phyloP scores from a whole-genome alignment of 1,284 basidiomycete species.

The Fomitiporia mediterranea region DNA sequence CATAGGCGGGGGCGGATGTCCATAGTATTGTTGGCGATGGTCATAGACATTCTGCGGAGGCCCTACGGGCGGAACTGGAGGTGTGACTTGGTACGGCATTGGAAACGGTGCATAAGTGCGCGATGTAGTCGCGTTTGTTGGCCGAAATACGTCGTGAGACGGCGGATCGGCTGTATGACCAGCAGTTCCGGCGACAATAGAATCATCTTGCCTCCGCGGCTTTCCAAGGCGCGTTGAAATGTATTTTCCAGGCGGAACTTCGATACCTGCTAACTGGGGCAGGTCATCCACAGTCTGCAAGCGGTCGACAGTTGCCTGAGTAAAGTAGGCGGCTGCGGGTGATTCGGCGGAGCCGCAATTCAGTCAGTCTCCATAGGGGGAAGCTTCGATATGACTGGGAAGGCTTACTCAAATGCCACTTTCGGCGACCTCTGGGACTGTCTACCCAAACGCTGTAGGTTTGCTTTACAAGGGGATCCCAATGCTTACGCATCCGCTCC shows the following conservation, averaged over 20 bases:
- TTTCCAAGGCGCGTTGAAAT: constrained; percentile 21
- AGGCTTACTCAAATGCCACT: constrained; percentile 40
- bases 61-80: not conserved
- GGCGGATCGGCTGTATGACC: constrained; percentile 7
- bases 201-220: constrained; percentile 28
- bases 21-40: constrained; percentile 9
- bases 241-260: constrained; percentile 20
- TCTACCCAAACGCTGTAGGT: constrained; percentile 41
- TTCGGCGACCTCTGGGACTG: constrained; percentile 30
- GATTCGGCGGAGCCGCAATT: not conserved
- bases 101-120: constrained; percentile 59
- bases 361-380: constrained; percentile 5
- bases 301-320: constrained; percentile 27
- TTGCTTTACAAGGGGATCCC: constrained; percentile 36
- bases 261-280: constrained; percentile 9
- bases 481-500: constrained; percentile 19
- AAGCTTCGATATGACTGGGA: constrained; percentile 1
- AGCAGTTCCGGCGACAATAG: constrained; percentile 24
- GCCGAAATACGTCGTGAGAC: constrained; percentile 27
- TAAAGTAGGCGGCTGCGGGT: constrained; percentile 37
- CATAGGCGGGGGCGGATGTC: not conserved
- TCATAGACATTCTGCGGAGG: constrained; percentile 4
- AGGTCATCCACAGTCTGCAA: constrained; percentile 20
- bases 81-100: constrained; percentile 16
- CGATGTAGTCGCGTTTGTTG: constrained; percentile 28